Evolutionary conservation across 495 filamentous ascomycete genomes (phyloP), one percentile per base, ranked within the genome.

Genomic region (Penicillium maclennaniae): DNA sequence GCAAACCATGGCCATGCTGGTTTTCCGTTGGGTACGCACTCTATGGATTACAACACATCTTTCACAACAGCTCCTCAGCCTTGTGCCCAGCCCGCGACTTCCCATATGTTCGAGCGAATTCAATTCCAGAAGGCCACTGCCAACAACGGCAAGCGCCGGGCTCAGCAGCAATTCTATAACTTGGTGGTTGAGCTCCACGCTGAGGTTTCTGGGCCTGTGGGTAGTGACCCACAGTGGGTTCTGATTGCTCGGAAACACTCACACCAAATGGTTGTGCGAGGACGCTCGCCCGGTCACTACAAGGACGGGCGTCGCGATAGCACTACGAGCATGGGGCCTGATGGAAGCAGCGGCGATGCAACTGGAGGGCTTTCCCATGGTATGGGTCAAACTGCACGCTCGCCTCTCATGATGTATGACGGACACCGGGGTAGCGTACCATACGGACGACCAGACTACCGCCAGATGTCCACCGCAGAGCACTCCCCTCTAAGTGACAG

Each of bases 71-170:
- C 66, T 9, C 52, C 66, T 12, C 70, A 69, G 23, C 61, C 59
- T 4, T 61, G 68, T 42, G 70, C 72, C 21, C 70, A 72, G 27
- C 77, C 78, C 7, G 75, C 79, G 12, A 67, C 69, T 17, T 65
- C 75, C 47, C 64, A 79, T 47, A 88, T 87, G 1, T 97, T 97
- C 63, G 92, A 97, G 59, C 84, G 92, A 3, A 96, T 97, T 40
- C 92, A 97, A 62, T 97, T 97, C 77, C 95, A 96, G 66, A 88
- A 88, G 46, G 93, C 92, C 2, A 97, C 92, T 1, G 91, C 91
- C 4, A 97, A 97, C 73, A 97, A 97, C 55, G 92, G 92, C 20
- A 96, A 96, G 65, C 77, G 92, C 47, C 77, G 92, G 41, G 91
- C 92, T 0, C 88, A 89, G 10, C 92, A 97, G 65, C 92, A 96